These are phyloP conservation scores for Podospora pseudocomata DNA, from an alignment of 495 filamentous ascomycete genomes.

Conservation along the genomic window DNA sequence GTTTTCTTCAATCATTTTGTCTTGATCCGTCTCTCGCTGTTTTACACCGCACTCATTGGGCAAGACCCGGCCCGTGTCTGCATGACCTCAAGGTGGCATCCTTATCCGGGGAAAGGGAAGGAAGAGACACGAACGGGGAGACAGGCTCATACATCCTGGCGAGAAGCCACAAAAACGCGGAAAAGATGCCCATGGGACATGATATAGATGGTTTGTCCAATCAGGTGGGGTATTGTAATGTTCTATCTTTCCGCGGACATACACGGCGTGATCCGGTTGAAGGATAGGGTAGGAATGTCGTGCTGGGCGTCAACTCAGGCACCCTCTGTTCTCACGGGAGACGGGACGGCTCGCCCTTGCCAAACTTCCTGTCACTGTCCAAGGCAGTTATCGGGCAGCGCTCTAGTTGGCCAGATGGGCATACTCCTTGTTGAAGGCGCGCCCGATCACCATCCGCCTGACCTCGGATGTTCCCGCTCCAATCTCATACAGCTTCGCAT, in stretches of 20 bases:
- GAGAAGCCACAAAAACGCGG: background rate
- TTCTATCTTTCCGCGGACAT: background rate
- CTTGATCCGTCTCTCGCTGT: background rate
- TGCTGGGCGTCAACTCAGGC: background rate
- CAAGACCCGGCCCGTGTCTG: background rate
- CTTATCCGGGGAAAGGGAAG: background rate
- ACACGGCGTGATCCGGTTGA: background rate
- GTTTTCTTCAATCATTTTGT: background rate
- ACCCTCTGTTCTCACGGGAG: background rate
- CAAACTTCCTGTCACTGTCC: background rate
- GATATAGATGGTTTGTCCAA: background rate
- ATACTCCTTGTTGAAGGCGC: slow-evolving; percentile 91
- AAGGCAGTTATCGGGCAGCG: background rate
- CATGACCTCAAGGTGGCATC: background rate
- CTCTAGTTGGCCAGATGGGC: slow-evolving; percentile 39
- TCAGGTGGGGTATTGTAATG: background rate
- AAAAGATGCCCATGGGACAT: background rate
- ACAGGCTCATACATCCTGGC: background rate
- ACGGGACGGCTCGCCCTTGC: background rate
- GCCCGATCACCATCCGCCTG: slow-evolving; percentile 87
- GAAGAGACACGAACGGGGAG: background rate
- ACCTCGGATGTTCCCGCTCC: slow-evolving; percentile 95
- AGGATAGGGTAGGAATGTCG: background rate
- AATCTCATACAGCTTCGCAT: slow-evolving; percentile 89
- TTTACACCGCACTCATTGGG: background rate